These are phyloP conservation scores for Penicillium psychrofluorescens DNA, from an alignment of 495 filamentous ascomycete genomes.

Conservation along the genomic window DNA sequence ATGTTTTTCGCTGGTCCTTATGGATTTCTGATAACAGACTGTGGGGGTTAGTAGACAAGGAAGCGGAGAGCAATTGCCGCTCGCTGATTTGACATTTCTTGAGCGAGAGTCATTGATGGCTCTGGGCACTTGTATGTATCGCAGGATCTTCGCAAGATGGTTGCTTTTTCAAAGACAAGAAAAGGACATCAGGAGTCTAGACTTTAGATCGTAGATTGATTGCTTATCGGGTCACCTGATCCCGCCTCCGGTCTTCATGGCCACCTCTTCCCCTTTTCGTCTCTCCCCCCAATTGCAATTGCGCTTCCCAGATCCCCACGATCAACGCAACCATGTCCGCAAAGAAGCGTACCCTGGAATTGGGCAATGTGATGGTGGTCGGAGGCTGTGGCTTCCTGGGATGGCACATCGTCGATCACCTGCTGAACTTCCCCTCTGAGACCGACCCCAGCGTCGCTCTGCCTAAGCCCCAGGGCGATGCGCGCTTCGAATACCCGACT, in stretches of 20 bases:
- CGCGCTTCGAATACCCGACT: constrained; percentile 33
- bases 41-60: too few species aligned
- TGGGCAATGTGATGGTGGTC: constrained; percentile 47
- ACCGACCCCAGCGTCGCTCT: constrained; percentile 35
- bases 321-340: constrained; percentile 22
- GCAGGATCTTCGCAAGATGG: too few species aligned
- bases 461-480: constrained; percentile 30
- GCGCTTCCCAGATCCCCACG: not conserved
- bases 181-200: too few species aligned
- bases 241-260: not conserved
- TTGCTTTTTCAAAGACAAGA: too few species aligned
- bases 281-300: not conserved
- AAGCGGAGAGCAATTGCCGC: too few species aligned
- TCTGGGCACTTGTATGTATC: too few species aligned
- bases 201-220: too few species aligned
- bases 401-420: constrained; percentile 51
- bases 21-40: not conserved
- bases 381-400: constrained; percentile 54
- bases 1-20: not conserved
- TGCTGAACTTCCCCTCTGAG: constrained; percentile 46
- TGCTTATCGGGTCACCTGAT: constrained; percentile 10
- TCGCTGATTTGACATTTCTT: too few species aligned
- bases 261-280: constrained; percentile 13
- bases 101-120: too few species aligned
- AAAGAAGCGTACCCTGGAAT: constrained; percentile 26